phyloP scores from a whole-genome alignment of 2,329 filamentous ascomycete genomes.

The Ophiostoma sp. region DNA sequence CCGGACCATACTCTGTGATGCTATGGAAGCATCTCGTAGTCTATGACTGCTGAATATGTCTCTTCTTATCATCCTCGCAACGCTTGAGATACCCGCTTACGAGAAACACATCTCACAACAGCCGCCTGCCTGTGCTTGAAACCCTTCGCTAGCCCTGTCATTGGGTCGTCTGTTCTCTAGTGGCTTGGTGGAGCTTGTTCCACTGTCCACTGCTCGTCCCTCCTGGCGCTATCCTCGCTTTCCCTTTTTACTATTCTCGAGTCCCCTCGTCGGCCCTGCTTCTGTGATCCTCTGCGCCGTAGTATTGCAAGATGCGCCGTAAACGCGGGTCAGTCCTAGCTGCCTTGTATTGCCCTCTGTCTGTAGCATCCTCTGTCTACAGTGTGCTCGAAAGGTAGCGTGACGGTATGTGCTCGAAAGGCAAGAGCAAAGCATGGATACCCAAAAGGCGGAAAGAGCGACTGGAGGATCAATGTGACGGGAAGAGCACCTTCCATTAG shows the following conservation, averaged over 20 bases:
- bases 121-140: not conserved
- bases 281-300: not conserved
- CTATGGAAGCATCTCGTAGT: no score
- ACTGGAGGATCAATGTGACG: not conserved
- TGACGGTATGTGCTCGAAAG: no score
- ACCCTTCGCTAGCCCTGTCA: not conserved
- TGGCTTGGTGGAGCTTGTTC: constrained; percentile 8
- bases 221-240: not conserved
- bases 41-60: not conserved
- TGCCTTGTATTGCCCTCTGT: no score
- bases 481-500: not conserved
- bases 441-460: not conserved
- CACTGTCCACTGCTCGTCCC: not conserved
- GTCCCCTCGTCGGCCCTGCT: not conserved
- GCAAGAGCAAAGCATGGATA: not conserved
- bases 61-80: not conserved
- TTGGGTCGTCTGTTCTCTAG: not conserved
- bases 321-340: no score
- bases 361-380: no score
- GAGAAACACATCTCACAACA: not conserved
- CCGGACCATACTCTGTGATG: no score
- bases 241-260: not conserved
- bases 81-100: not conserved
- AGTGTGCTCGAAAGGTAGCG: no score
- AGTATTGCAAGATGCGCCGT: no score